These are phyloP conservation scores for Gnomoniopsis sp. DNA, from an alignment of 2,329 filamentous ascomycete species.

Conservation along the genomic window DNA sequence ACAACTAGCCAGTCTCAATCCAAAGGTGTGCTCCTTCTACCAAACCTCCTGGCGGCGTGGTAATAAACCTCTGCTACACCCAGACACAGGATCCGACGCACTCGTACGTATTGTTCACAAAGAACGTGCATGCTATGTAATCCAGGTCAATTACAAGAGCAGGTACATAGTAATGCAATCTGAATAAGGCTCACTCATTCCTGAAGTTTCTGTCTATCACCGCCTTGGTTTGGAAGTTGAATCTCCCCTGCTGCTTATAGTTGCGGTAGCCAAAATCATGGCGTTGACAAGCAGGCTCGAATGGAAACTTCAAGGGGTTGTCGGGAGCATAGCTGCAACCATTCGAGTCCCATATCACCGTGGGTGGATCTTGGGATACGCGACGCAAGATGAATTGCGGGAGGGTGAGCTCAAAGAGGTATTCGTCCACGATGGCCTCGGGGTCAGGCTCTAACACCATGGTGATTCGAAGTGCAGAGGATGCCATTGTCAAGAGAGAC, in stretches of 20 bases:
- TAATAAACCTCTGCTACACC: too few relatives aligned
- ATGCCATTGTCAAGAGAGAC: too few relatives aligned
- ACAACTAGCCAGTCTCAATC: too few relatives aligned
- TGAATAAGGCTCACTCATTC: slow-evolving; percentile 39
- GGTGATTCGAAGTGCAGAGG: not conserved
- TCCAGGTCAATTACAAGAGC: too few relatives aligned
- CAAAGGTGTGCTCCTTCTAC: too few relatives aligned
- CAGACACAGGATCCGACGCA: too few relatives aligned
- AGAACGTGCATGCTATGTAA: too few relatives aligned
- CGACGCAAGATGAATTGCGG: slow-evolving; percentile 38
- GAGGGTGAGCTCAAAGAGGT: slow-evolving; percentile 43
- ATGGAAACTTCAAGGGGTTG: slow-evolving; percentile 42
- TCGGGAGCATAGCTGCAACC: slow-evolving; percentile 40
- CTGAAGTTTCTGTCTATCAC: slow-evolving; percentile 50
- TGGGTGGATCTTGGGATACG: slow-evolving; percentile 35
- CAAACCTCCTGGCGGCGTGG: too few relatives aligned
- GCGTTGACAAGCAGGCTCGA: slow-evolving; percentile 43
- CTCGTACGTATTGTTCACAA: too few relatives aligned
- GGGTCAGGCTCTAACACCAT: not conserved
- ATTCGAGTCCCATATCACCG: slow-evolving; percentile 39
- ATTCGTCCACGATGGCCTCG: slow-evolving; percentile 37
- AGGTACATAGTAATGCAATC: too few relatives aligned
- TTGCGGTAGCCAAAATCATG: slow-evolving; percentile 58
- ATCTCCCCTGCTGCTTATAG: slow-evolving; percentile 46
- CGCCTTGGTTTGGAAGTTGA: slow-evolving; percentile 38